phyloP scores from a whole-genome alignment of 805 yeast genomes.

The Pichia membranifaciens region DNA sequence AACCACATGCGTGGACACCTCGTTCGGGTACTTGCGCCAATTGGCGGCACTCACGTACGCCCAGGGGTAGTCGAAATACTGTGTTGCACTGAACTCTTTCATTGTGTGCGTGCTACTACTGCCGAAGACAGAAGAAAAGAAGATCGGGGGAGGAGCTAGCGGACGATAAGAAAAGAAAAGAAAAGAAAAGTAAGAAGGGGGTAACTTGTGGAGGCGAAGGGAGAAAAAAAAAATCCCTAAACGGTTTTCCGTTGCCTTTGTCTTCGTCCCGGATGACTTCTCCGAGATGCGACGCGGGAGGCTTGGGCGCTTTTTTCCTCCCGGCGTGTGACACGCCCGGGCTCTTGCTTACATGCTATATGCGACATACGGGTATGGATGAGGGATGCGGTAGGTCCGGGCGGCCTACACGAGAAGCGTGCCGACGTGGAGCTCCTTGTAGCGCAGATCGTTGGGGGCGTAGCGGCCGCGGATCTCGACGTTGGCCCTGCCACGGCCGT shows the following conservation, averaged over 20 bases:
- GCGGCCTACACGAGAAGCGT: neutral
- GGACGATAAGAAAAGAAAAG: neutral
- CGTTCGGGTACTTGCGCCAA: slow-evolving; percentile 97
- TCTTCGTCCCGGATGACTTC: too few species aligned
- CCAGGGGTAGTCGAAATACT: slow-evolving; percentile 81
- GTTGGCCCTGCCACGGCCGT: slow-evolving; percentile 36
- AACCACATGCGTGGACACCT: slow-evolving; percentile 82
- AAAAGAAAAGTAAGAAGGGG: neutral
- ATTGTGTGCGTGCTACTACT: slow-evolving; percentile 31
- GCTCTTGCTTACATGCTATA: too few species aligned
- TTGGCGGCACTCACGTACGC: slow-evolving; percentile 92
- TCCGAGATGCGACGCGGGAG: too few species aligned
- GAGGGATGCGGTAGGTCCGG: too few species aligned
- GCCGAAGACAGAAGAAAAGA: neutral
- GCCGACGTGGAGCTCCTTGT: neutral
- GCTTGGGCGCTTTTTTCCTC: too few species aligned
- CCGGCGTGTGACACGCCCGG: too few species aligned
- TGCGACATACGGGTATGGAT: too few species aligned
- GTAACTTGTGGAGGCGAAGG: too few species aligned
- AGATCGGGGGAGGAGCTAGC: neutral
- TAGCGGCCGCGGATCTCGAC: slow-evolving; percentile 14
- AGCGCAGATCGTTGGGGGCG: neutral
- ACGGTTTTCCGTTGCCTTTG: neutral
- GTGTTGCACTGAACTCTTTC: slow-evolving; percentile 73
- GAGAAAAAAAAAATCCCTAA: neutral